These are phyloP conservation scores for Fulvia fulva DNA, from an alignment of 2,329 filamentous ascomycete species.

Conservation along the genomic window DNA sequence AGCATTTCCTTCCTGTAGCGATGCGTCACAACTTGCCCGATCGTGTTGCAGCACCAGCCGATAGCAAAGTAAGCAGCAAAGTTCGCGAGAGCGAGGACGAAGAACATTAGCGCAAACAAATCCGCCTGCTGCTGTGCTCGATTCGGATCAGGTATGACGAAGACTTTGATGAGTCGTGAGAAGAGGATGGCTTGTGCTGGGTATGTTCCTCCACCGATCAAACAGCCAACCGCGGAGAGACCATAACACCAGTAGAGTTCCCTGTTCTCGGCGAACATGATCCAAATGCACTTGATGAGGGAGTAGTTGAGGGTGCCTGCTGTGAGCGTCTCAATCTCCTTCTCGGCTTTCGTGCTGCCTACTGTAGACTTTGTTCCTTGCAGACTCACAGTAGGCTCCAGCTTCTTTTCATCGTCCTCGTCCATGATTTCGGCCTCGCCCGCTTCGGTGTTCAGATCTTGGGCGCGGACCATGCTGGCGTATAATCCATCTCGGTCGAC, in stretches of 20 bases:
- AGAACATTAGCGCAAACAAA: conserved; percentile 56
- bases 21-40: conserved; percentile 42
- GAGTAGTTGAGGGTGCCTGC: conserved; percentile 29
- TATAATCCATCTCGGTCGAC: conserved; percentile 39
- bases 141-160: conserved; percentile 37
- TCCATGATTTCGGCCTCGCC: conserved; percentile 25
- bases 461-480: conserved; percentile 43
- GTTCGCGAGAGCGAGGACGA: conserved; percentile 50
- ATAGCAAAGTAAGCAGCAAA: conserved; percentile 42
- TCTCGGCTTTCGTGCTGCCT: conserved; percentile 28
- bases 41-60: conserved; percentile 44
- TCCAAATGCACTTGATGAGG: conserved; percentile 34
- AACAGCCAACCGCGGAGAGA: conserved; percentile 34
- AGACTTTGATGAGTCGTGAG: conserved; percentile 47
- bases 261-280: conserved; percentile 36
- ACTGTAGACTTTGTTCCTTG: conserved; percentile 26
- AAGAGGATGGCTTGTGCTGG: conserved; percentile 51
- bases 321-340: conserved; percentile 30
- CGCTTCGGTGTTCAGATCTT: conserved; percentile 40
- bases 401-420: conserved; percentile 27
- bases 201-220: conserved; percentile 40
- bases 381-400: conserved; percentile 27
- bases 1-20: conserved; percentile 36
- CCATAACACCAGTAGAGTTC: conserved; percentile 39
- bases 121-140: conserved; percentile 42